A percentile compares a stretch with the other conserved stretches of the same genome.
phyloP scores from a whole-genome alignment of 2,329 filamentous ascomycete genomes.

The Canariomyces notabilis region DNA sequence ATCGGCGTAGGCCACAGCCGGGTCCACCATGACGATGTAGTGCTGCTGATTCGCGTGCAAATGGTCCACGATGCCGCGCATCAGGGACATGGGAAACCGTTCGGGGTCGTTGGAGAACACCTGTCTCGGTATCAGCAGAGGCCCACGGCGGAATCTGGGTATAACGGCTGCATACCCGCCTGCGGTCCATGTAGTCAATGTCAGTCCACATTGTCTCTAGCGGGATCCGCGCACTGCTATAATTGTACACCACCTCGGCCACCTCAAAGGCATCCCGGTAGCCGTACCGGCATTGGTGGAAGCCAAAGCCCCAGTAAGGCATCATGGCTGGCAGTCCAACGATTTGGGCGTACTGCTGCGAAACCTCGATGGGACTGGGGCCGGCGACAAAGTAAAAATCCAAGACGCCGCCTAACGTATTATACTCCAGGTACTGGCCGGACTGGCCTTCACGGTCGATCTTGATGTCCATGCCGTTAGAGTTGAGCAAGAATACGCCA shows the following conservation, averaged over 20 bases:
- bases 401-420: constrained; percentile 69
- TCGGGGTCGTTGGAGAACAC: constrained; percentile 63
- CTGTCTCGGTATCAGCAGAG: constrained; percentile 12
- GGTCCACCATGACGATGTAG: constrained; percentile 76
- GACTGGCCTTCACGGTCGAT: constrained; percentile 57
- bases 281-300: constrained; percentile 60
- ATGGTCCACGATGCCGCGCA: constrained; percentile 61
- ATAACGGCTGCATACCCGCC: constrained; percentile 33
- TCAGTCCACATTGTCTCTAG: constrained; percentile 67
- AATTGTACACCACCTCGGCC: constrained; percentile 63
- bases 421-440: constrained; percentile 72
- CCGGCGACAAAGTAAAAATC: constrained; percentile 66
- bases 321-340: constrained; percentile 55
- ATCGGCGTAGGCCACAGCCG: constrained; percentile 51
- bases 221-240: constrained; percentile 59
- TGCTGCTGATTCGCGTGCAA: constrained; percentile 64
- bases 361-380: constrained; percentile 52
- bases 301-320: constrained; percentile 60
- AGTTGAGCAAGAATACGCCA: constrained; percentile 66
- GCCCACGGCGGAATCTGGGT: not conserved
- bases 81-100: constrained; percentile 55
- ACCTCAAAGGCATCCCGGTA: constrained; percentile 61
- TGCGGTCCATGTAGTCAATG: constrained; percentile 55
- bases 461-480: constrained; percentile 72
- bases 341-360: constrained; percentile 54